Conservation (phyloP, 1,139 yeast species). For the Ashbya aceris region DNA sequence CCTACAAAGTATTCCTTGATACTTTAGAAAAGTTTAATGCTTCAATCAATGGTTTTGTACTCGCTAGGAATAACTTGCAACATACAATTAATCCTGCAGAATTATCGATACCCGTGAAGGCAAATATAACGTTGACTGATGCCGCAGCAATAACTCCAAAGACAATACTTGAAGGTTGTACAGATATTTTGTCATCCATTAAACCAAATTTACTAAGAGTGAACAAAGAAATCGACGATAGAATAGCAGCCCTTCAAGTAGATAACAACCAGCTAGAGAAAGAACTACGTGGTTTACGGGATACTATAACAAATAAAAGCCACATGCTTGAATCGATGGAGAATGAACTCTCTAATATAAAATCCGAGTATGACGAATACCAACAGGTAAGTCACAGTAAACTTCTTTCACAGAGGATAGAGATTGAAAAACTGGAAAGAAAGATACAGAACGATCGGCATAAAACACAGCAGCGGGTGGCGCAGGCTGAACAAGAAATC, state of each 20-base stretch:
- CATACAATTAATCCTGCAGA: constrained; percentile 22
- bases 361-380: constrained; percentile 49
- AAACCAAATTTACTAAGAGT: constrained; percentile 35
- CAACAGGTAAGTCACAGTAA: constrained; percentile 46
- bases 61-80: constrained; percentile 27
- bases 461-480: constrained; percentile 41
- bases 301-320: constrained; percentile 45
- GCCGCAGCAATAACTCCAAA: constrained; percentile 23
- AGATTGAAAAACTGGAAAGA: constrained; percentile 56
- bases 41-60: constrained; percentile 40
- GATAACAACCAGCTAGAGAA: constrained; percentile 54
- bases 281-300: constrained; percentile 46
- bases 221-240: constrained; percentile 40
- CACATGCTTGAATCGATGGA: constrained; percentile 54
- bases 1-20: constrained; percentile 43
- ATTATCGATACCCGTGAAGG: constrained; percentile 27
- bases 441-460: constrained; percentile 37
- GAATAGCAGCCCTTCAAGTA: constrained; percentile 48
- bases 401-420: constrained; percentile 44
- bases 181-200: constrained; percentile 8
- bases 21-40: constrained; percentile 49
- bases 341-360: constrained; percentile 44
- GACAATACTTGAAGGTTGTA: constrained; percentile 23
- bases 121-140: constrained; percentile 29
- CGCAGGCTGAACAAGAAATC: constrained; percentile 48